These are phyloP conservation scores for Aspergillus ibericus DNA, from an alignment of 2,329 filamentous ascomycete species.

Conservation along the genomic window DNA sequence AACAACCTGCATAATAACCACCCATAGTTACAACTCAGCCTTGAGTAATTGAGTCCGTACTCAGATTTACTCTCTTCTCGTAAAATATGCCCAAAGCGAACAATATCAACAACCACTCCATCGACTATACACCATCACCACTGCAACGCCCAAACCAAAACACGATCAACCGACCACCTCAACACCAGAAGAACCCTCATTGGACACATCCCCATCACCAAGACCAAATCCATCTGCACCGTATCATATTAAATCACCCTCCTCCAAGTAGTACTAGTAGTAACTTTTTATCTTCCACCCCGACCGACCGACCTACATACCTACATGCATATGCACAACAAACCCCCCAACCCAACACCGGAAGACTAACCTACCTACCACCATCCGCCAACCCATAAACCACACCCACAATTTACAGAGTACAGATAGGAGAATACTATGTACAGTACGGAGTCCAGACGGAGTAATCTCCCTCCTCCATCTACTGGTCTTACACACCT, in stretches of 20 bases:
- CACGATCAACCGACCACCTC: not conserved
- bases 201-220: no score
- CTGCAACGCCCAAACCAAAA: not conserved
- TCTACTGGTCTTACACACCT: not conserved
- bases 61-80: no score
- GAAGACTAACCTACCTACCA: not conserved
- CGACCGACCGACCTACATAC: not conserved
- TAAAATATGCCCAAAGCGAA: not conserved
- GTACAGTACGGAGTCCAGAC: no score
- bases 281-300: not conserved
- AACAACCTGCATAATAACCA: no score
- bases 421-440: not conserved
- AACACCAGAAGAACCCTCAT: not conserved
- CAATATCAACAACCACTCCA: not conserved
- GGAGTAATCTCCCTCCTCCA: not conserved
- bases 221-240: no score
- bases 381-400: not conserved
- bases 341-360: not conserved
- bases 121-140: not conserved
- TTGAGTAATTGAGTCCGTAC: no score
- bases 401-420: not conserved
- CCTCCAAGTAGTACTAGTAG: no score
- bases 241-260: no score
- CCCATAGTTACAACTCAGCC: no score
- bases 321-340: slow-evolving; percentile 1